Evolutionary conservation across 352 stramenopile genomes (phyloP), one percentile per base, ranked within the genome.

Genomic region (Peronospora destructor): DNA sequence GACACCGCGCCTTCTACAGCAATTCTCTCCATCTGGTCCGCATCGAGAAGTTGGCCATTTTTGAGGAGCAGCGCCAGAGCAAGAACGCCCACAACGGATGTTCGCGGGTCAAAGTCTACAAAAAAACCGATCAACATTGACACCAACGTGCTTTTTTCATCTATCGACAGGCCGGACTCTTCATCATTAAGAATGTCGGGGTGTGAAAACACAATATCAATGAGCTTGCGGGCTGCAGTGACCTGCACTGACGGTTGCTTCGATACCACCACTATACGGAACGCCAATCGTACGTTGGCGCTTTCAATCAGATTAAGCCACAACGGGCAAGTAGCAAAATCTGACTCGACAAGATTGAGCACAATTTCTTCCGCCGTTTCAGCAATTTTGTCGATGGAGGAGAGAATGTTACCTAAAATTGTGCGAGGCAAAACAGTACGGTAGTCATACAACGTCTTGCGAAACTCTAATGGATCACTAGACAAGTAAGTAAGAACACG

Each of bases 261-360:
- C 0, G 78, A 66, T 6, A 66, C 60, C 7, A 85, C 59, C 21
- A 88, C 63, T 7, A 90, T 66, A 12, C 67, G 64, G 48, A 86
- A 89, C 25, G 80, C 62, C 6, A 74, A 56, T 23, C 76, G 61
- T 16, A 89, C 69, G 42, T 85, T 73, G 9, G 66, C 68, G 11
- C 26, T 75, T 47, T 88, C 74, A 23, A 91, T 83, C 43, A 88
- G 53, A 48, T 86, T 59, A 30, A 84, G 60, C 81, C 81, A 91
- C n/a, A 91, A 47, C 6, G 81, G 81, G 39, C 81, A 91, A 23
- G 77, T 89, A 10, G 78, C 75, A 41, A 88, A 91, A 47, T 91
- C 81, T 10, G 77, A 86, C 45, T 85, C 76, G 11, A 90, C 81
- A 7, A 91, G 70, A 32, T 85, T 84, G 11, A 81, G 51, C 3